Conservation (phyloP, 176 grass and related monocot species). For the Aegilops speltoides region DNA sequence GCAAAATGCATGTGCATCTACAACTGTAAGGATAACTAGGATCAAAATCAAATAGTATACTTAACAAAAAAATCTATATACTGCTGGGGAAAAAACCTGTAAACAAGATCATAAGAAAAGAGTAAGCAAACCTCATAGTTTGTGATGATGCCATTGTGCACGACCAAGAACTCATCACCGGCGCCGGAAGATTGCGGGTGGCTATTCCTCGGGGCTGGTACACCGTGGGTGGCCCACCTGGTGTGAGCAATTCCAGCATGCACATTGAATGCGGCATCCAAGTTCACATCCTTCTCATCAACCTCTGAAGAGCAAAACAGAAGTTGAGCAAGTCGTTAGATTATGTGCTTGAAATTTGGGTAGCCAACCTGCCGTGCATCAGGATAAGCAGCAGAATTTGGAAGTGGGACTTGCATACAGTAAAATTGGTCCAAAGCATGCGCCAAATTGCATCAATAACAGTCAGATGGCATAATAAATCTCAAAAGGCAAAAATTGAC, state of each 20-base stretch:
- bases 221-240: constrained; percentile 94
- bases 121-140: constrained; percentile 83
- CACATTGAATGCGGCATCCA: constrained; percentile 64
- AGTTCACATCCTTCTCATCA: constrained; percentile 77
- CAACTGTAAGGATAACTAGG: constrained; percentile 10
- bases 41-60: background rate
- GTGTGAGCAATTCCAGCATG: constrained; percentile 98
- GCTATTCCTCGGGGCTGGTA: constrained; percentile 86
- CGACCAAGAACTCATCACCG: constrained; percentile 86
- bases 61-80: background rate
- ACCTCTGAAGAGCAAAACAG: constrained; percentile 52
- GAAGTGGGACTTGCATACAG: background rate
- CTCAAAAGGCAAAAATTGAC: background rate
- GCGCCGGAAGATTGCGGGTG: constrained; percentile 92
- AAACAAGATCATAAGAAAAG: background rate
- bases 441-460: background rate
- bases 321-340: background rate
- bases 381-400: background rate
- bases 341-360: background rate
- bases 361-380: background rate
- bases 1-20: constrained; percentile 27
- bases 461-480: background rate
- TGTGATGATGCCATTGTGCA: constrained; percentile 99
- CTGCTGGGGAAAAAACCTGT: background rate
- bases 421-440: background rate